Evolutionary conservation across 2,329 filamentous ascomycete species (phyloP).

Genomic region (Talaromyces verruculosus): DNA sequence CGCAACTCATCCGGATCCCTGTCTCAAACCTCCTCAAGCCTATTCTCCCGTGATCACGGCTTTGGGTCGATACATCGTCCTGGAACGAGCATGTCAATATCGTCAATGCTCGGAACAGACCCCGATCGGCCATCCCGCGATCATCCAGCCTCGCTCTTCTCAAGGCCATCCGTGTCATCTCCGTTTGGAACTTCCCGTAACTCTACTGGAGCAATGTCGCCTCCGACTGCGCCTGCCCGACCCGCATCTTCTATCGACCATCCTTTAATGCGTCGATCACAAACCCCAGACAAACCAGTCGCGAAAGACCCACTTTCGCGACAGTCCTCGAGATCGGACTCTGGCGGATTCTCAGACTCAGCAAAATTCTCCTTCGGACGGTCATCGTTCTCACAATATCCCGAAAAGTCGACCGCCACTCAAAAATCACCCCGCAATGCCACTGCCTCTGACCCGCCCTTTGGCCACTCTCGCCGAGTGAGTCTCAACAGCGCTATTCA

Average conservation of each 20-base stretch:
- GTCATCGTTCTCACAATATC: constrained; percentile 36
- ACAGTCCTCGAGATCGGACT: constrained; percentile 40
- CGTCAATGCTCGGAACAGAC: constrained; percentile 65
- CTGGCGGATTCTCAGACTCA: constrained; percentile 37
- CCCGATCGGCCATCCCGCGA: constrained; percentile 49
- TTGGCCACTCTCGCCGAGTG: constrained; percentile 41
- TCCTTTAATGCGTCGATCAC: constrained; percentile 63
- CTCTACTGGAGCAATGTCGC: constrained; percentile 44
- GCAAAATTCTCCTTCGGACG: constrained; percentile 35
- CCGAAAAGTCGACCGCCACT: constrained; percentile 37
- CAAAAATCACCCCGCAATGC: constrained; percentile 37
- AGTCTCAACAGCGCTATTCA: constrained; percentile 46
- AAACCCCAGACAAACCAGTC: constrained; percentile 69
- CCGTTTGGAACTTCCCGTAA: constrained; percentile 36
- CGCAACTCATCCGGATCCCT: constrained; percentile 42
- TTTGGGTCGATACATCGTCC: constrained; percentile 55
- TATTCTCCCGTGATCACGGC: constrained; percentile 56
- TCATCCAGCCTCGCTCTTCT: constrained; percentile 49
- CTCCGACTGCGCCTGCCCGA: constrained; percentile 42
- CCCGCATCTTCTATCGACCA: constrained; percentile 57
- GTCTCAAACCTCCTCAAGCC: constrained; percentile 40
- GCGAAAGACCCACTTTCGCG: constrained; percentile 46
- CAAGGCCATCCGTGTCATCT: constrained; percentile 42
- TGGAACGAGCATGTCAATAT: constrained; percentile 70
- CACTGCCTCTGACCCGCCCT: constrained; percentile 35